Conservation (phyloP, 345 rosid species). For the Carallia brachiata region DNA sequence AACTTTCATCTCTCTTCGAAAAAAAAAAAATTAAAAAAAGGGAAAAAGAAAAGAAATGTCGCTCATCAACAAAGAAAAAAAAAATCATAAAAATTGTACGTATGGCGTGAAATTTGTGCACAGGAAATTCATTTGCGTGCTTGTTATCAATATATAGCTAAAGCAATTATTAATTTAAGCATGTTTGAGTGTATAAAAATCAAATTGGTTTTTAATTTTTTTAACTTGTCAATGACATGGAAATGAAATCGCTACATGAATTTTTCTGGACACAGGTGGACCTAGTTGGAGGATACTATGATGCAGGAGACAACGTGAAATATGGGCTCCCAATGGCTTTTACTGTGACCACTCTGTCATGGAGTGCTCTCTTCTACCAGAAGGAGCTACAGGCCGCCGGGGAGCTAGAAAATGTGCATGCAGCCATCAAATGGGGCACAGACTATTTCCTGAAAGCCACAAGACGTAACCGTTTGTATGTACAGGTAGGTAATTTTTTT, state of each 20-base stretch:
- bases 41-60: too few species aligned
- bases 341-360: constrained; percentile 72
- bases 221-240: neutral
- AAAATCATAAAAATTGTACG: too few species aligned
- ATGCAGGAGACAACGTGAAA: constrained; percentile 95
- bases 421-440: constrained; percentile 85
- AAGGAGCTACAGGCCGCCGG: constrained; percentile 49
- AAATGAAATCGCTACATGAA: neutral
- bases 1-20: neutral
- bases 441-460: constrained; percentile 78
- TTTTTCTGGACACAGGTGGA: constrained; percentile 43
- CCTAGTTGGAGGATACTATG: constrained; percentile 84
- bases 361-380: constrained; percentile 57
- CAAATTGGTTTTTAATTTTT: too few species aligned
- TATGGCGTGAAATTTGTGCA: too few species aligned
- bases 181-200: too few species aligned
- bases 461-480: constrained; percentile 47
- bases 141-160: too few species aligned
- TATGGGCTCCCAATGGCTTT: constrained; percentile 92
- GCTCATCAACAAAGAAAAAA: too few species aligned
- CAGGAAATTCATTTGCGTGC: too few species aligned
- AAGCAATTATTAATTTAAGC: too few species aligned
- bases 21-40: neutral
- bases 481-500: constrained; percentile 45
- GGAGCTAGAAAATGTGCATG: constrained; percentile 45